Evolutionary conservation across 345 rosid genomes (phyloP).

Genomic region (Eutrema heterophyllum): DNA sequence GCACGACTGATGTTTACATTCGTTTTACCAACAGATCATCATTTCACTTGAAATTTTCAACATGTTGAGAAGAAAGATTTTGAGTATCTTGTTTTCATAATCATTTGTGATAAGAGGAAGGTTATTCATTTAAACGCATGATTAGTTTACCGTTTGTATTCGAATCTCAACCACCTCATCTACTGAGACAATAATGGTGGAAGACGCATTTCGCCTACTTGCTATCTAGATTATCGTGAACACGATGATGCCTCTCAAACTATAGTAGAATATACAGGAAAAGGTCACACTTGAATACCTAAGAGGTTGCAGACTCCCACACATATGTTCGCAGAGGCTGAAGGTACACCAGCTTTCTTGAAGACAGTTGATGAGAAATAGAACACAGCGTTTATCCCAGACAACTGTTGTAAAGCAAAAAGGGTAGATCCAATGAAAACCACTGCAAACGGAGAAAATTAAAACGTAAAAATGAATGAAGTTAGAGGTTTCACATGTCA

Average conservation of each 20-base stretch:
- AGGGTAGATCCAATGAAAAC: constrained; percentile 88
- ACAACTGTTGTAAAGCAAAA: constrained; percentile 95
- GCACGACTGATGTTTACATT: constrained; percentile 17
- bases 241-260: not conserved
- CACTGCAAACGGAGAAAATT: constrained; percentile 68
- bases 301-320: constrained; percentile 77
- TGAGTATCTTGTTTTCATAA: not conserved
- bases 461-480: constrained; percentile 29
- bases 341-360: constrained; percentile 86
- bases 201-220: not conserved
- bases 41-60: not conserved
- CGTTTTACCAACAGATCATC: constrained; percentile 6
- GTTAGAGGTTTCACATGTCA: constrained; percentile 25
- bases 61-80: not conserved
- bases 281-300: constrained; percentile 40
- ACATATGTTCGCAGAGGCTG: constrained; percentile 74
- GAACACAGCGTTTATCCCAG: constrained; percentile 94
- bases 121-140: not conserved
- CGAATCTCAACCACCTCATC: not conserved
- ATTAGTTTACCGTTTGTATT: not conserved
- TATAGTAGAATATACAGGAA: constrained; percentile 6
- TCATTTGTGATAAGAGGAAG: not conserved
- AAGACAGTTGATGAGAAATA: constrained; percentile 93
- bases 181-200: constrained; percentile 10
- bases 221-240: not conserved